These are phyloP conservation scores for Scheffersomyces quercinus DNA, from an alignment of 1,139 yeast species.

Conservation along the genomic window DNA sequence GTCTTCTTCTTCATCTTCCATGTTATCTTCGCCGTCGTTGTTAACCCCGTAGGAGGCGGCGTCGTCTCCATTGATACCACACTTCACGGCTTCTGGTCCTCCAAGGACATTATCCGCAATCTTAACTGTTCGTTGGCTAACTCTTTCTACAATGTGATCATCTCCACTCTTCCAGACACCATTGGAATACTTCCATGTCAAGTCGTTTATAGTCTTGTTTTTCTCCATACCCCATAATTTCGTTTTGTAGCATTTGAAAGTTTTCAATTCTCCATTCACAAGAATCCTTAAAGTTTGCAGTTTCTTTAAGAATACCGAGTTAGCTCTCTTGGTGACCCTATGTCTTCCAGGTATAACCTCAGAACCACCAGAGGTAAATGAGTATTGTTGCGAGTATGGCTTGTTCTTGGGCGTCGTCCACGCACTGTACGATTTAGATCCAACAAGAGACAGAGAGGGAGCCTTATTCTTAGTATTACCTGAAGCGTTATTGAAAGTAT, in stretches of 20 bases:
- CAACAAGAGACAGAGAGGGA: conserved; percentile 33
- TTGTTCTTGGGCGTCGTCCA: conserved; percentile 16
- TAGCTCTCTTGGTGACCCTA: conserved; percentile 52
- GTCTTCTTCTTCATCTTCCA: conserved; percentile 29
- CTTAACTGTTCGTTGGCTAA: conserved; percentile 17
- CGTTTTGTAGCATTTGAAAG: conserved; percentile 61
- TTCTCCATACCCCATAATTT: conserved; percentile 91
- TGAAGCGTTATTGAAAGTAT: conserved; percentile 31
- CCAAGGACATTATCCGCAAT: conserved; percentile 4
- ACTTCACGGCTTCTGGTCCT: conserved; percentile 11
- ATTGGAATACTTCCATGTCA: conserved; percentile 60
- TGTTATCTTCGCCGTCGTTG: conserved; percentile 23
- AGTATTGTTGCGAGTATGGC: conserved; percentile 18
- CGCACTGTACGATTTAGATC: conserved; percentile 38
- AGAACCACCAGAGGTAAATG: conserved; percentile 39
- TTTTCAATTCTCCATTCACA: conserved; percentile 61
- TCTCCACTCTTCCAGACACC: conserved; percentile 85
- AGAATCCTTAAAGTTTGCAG: conserved; percentile 66
- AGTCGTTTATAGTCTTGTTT: conserved; percentile 57
- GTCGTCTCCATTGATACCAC: conserved; percentile 27
- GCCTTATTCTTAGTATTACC: conserved; percentile 40
- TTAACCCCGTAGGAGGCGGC: conserved; percentile 20
- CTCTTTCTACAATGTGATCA: conserved; percentile 73
- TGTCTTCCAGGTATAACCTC: conserved; percentile 62
- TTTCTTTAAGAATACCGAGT: conserved; percentile 37